Evolutionary conservation across 257 asterid species (phyloP), one percentile per base, ranked within the genome.

Genomic region (Primulina huaijiensis): DNA sequence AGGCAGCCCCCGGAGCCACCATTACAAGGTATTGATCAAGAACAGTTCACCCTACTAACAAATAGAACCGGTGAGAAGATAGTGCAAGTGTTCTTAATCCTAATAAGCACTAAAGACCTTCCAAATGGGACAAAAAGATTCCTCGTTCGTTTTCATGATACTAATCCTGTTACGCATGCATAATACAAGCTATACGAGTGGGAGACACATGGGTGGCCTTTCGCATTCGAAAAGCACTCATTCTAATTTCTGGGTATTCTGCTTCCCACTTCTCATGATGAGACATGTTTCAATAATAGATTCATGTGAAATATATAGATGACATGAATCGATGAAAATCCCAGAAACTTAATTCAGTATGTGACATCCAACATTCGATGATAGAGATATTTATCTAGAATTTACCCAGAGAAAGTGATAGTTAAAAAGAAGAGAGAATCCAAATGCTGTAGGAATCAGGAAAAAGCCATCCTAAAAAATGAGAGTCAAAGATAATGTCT

Each of bases 61-160:
- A 74, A 43, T 61, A 43, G 58, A 63, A 64, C 67, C 76, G 60
- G 35, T 58, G 75, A 83, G 80, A 76, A 80, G 83, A 65, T 75
- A 27, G 75, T 34, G 67, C 71, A 66, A 77, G 65, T 69, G 75
- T 80, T 65, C 81, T 64, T 75, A 6, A 68, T 64, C 72, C 76
- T 43, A 70, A 82, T 77, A 78, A 79, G 85, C 81, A 31, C 52
- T 66, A 72, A 77, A 65, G 60, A 78, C 81, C 84, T 77, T 75
- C 76, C 68, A 71, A 80, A 73, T 73, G 74, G 71, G 75, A 80
- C 81, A 75, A 71, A 72, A 76, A 81, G 88, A 90, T 84, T 81
- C 89, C 84, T 79, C 75, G 76, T 81, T 75, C 82, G 29, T 71
- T 79, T 75, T 82, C 85, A 74, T 20, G 19, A 65, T 75, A 75